Evolutionary conservation across 345 rosid genomes (phyloP).

Genomic region (Gossypium arboreum): DNA sequence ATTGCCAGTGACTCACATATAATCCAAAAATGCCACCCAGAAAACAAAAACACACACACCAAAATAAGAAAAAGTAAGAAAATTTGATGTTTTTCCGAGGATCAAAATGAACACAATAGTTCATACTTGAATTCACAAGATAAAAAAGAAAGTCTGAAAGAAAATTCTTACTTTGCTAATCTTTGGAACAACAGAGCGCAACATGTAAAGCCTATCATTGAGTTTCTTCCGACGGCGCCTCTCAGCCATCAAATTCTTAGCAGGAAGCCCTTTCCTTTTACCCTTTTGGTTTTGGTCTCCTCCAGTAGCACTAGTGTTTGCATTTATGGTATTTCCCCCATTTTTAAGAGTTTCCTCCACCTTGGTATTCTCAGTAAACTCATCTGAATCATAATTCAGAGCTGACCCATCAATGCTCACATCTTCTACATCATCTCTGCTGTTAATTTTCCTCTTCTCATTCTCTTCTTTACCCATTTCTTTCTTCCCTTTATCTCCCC

Average conservation of each 20-base stretch:
- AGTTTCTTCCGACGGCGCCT: conserved; percentile 50
- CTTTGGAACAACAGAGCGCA: conserved; percentile 59
- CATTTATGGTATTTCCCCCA: conserved; percentile 41
- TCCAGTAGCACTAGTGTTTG: conserved; percentile 30
- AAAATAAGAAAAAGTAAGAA: not conserved
- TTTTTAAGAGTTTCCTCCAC: conserved; percentile 37
- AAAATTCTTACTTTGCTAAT: conserved; percentile 51
- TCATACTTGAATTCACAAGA: conserved; percentile 24
- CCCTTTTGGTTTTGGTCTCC: conserved; percentile 41
- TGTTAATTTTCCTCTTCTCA: conserved; percentile 27
- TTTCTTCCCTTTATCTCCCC: conserved; percentile 40
- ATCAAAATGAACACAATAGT: conserved; percentile 7
- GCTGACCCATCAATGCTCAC: conserved; percentile 47
- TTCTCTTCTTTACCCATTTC: conserved; percentile 36
- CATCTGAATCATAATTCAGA: conserved; percentile 54
- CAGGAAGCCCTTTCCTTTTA: conserved; percentile 55
- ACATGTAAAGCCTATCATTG: conserved; percentile 56
- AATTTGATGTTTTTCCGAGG: conserved; percentile 4
- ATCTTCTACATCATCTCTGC: conserved; percentile 38
- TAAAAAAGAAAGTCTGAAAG: not conserved
- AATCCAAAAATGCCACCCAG: conserved; percentile 7
- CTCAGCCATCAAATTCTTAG: conserved; percentile 67
- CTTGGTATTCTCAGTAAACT: conserved; percentile 37
- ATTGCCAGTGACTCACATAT: conserved; percentile 13
- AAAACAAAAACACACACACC: not conserved